These are phyloP conservation scores for Lentinula sp. DNA, from an alignment of 768 basidiomycete species.

Conservation along the genomic window DNA sequence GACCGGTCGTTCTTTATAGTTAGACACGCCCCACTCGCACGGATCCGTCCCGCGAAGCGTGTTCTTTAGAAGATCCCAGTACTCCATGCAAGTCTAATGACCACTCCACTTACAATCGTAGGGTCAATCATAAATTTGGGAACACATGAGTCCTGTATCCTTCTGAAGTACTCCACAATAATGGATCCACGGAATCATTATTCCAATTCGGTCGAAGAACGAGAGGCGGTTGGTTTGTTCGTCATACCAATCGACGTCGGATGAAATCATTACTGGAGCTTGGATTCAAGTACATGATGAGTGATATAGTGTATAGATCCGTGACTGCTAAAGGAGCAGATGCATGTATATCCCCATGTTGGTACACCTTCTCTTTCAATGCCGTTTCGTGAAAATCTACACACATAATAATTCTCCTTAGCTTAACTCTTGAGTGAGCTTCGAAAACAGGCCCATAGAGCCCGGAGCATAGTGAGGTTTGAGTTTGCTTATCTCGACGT, in stretches of 20 bases:
- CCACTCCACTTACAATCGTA: neutral
- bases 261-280: neutral
- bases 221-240: neutral
- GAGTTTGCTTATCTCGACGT: constrained; percentile 15
- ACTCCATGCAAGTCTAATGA: neutral
- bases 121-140: neutral
- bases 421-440: neutral
- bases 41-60: neutral
- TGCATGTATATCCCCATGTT: too few species aligned
- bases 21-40: neutral
- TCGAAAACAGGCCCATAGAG: neutral
- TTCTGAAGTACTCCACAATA: neutral
- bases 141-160: neutral
- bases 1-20: neutral
- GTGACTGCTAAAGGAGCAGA: too few species aligned
- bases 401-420: neutral
- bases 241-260: neutral
- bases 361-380: too few species aligned
- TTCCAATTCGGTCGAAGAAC: neutral
- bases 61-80: neutral
- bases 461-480: constrained; percentile 9
- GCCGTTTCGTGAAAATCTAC: neutral
- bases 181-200: neutral
- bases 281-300: neutral
- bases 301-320: neutral